Evolutionary conservation across 2,329 filamentous ascomycete species (phyloP), one percentile per base, ranked within the genome.

Genomic region (Calonectria pauciramosa): DNA sequence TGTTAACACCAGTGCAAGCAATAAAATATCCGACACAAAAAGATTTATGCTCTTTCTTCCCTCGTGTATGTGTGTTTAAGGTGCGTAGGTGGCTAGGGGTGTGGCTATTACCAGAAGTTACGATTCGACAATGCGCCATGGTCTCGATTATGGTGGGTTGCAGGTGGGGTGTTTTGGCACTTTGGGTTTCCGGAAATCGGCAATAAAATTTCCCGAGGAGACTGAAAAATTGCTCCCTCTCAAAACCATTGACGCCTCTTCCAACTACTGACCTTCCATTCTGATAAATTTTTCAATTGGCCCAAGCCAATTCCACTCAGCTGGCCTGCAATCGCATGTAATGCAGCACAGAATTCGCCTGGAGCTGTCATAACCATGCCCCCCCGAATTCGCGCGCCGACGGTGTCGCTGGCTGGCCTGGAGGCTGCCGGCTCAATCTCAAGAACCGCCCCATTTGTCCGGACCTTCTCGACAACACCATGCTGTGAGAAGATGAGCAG

Each of bases 391-490:
- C 78, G 80, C 75, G 72, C 76, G 72, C 72, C 82, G 65, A 79
- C 81, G 51, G 75, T 77, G 77, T 77, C 83, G 73, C 80, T 83
- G 77, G 83, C 80, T 76, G 77, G 82, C 70, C 76, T 83, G 77
- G 81, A 84, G 70, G 80, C 80, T 49, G 76, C 80, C 69, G 73
- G 75, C 70, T 76, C 75, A n/a, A 56, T 78, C 44, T 72, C 68
- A 26, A 74, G 65, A 26, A 34, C 68, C 34, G 68, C 77, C 26
- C 69, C 78, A 16, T 80, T 82, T 38, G 67, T 72, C 69, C 83
- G 85, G 65, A 73, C 80, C 56, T 88, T 89, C 75, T 86, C 85
- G 68, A 84, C 86, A 52, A 88, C 87, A 28, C 79, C 83, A 67
- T 83, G 83, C 63, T 82, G 80, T 52, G 82, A 83, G 68, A 86